Conservation (phyloP, 352 stramenopile genomes). For the Blastocystis sp. region DNA sequence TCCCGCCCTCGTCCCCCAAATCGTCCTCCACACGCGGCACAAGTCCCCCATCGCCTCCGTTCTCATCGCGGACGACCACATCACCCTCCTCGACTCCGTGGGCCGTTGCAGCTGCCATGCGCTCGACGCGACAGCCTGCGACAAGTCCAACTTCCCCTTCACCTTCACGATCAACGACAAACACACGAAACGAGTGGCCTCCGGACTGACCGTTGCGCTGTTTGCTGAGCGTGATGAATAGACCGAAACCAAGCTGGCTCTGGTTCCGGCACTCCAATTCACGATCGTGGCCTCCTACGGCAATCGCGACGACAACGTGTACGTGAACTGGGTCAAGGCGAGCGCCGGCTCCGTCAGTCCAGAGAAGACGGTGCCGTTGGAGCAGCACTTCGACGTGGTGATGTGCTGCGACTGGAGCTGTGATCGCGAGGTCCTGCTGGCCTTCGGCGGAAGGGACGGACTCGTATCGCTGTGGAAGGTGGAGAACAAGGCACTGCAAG, state of each 20-base stretch:
- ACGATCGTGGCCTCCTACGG: neutral
- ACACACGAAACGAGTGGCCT: neutral
- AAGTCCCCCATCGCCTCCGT: neutral
- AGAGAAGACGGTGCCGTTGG: neutral
- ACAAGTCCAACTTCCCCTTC: neutral
- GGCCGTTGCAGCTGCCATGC: neutral
- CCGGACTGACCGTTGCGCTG: neutral
- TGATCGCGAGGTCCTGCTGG: neutral
- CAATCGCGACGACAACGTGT: neutral
- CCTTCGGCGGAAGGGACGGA: neutral
- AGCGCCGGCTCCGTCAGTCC: neutral
- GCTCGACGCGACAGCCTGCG: neutral
- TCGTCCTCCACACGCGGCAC: neutral
- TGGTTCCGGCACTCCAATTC: neutral
- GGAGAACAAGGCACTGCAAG: neutral
- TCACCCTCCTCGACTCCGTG: neutral
- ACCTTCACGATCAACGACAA: neutral
- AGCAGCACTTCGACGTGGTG: neutral
- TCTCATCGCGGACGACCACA: neutral
- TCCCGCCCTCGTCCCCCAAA: neutral
- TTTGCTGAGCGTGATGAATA: neutral
- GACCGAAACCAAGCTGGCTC: neutral
- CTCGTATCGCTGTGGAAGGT: neutral
- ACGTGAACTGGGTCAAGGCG: neutral
- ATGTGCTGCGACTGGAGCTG: neutral